Percentiles rank a stretch among this genome's conserved stretches.
These are phyloP conservation scores for Nemania bipapillata DNA, from an alignment of 2,329 filamentous ascomycete species.

Conservation along the genomic window DNA sequence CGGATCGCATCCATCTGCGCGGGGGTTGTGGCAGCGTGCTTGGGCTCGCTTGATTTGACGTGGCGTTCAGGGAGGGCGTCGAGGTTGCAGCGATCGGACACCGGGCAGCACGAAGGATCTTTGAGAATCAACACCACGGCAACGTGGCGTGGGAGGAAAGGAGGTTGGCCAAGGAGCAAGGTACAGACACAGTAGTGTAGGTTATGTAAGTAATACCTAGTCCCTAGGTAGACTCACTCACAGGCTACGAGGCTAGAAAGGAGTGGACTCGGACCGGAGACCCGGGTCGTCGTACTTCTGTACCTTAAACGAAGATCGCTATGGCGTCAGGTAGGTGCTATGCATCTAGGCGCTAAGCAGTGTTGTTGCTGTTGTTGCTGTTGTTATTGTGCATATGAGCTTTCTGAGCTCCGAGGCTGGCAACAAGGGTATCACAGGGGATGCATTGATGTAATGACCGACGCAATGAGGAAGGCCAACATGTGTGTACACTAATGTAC, in stretches of 20 bases:
- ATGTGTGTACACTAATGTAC: constrained; percentile 2
- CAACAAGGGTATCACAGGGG: constrained; percentile 27
- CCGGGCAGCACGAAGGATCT: not conserved
- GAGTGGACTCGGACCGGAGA: constrained; percentile 29
- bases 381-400: too few species aligned
- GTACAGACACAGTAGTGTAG: constrained; percentile 7
- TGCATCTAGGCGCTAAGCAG: too few species aligned
- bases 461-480: constrained; percentile 12
- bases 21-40: constrained; percentile 27
- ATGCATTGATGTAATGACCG: constrained; percentile 42
- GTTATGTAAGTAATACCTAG: not conserved
- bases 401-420: constrained; percentile 40
- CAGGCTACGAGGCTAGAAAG: constrained; percentile 22
- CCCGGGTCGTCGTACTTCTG: constrained; percentile 13
- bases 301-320: constrained; percentile 25
- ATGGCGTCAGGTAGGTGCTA: constrained; percentile 17
- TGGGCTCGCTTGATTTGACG: constrained; percentile 28
- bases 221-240: not conserved
- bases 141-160: constrained; percentile 28
- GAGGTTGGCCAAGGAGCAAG: not conserved
- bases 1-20: constrained; percentile 50
- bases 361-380: constrained; percentile 36
- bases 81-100: constrained; percentile 20
- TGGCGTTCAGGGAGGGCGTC: constrained; percentile 24
- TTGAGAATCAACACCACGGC: constrained; percentile 8